Evolutionary conservation across 2,329 filamentous ascomycete species (phyloP), one percentile per base, ranked within the genome.

Genomic region (Ceratocystis huliohia): DNA sequence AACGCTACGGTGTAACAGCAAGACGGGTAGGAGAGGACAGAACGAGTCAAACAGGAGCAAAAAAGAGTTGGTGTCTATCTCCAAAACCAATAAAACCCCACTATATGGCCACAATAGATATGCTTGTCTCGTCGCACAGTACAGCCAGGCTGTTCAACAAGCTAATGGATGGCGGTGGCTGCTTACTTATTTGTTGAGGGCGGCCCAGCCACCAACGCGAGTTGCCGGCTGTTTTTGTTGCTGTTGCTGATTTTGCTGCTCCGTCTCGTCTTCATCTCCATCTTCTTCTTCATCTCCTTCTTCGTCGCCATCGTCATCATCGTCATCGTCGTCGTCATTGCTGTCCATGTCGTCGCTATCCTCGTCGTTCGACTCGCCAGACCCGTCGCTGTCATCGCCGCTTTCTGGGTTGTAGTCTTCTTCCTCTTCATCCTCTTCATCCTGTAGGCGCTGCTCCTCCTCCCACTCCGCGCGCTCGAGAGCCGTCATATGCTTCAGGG

Each of bases 321-420:
- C 73, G 1, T 72, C 75, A 1, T 71, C 74, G 0, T 71, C 75
- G 0, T 72, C 74, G 0, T 73, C 76, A 1, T 73, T 76, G 0
- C 22, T 20, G 22, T 50, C 74, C 76, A 0, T 73, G 0, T 75
- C 78, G 73, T 75, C 77, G 1, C 76, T 77, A 0, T 75, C 77
- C 0, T 77, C 77, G 0, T 75, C 79, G 0, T 74, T 78, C 0
- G 75, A 78, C 0, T 76, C 79, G 0, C 79, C 79, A 1, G 79
- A 82, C 2, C 82, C 82, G 0, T 81, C 82, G 1, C 81, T 81
- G 0, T 80, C 79, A 0, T 79, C 81, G 3, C 81, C 82, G 15
- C 75, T 78, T 41, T 78, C 80, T 1, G 85, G 85, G 67, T 87
- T 83, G 69, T 87, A 87, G 70, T 87, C 84, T 69, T 87, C 84